Conservation (phyloP, 73 alveolate species). For the Tetrahymena elliotti region DNA sequence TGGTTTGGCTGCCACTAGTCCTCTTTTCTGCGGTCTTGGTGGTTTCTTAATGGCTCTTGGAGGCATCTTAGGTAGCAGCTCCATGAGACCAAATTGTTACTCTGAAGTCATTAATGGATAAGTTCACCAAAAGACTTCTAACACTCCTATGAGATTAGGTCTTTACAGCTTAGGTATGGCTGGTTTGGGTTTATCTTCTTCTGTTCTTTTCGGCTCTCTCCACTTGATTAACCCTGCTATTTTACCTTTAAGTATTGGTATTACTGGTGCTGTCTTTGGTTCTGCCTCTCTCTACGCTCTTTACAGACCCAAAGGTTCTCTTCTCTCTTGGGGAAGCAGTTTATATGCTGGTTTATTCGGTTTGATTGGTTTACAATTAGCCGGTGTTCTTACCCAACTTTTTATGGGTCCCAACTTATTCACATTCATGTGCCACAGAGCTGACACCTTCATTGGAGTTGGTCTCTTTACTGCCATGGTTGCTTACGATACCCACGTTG, state of each 20-base stretch:
- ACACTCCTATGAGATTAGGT: background rate
- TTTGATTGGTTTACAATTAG: background rate
- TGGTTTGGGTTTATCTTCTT: background rate
- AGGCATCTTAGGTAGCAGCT: background rate
- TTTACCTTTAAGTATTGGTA: background rate
- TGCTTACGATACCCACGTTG: background rate
- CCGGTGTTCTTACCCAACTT: background rate
- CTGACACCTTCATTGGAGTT: background rate
- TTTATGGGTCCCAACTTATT: background rate
- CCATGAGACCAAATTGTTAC: background rate
- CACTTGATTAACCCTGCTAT: background rate
- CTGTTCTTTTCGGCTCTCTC: background rate
- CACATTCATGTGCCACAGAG: background rate
- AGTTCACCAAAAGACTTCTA: background rate
- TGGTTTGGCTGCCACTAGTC: background rate
- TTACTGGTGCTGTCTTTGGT: background rate
- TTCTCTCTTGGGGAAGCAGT: background rate
- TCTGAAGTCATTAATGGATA: background rate
- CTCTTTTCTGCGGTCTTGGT: background rate
- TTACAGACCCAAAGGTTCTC: background rate
- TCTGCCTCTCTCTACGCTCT: background rate
- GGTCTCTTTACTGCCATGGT: background rate
- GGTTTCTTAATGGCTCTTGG: background rate
- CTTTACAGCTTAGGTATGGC: background rate
- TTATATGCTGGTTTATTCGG: background rate